Base-by-base conservation (phyloP, 225 moss, liverwort and hornwort genomes). In the Sphagnum tenellum region DNA sequence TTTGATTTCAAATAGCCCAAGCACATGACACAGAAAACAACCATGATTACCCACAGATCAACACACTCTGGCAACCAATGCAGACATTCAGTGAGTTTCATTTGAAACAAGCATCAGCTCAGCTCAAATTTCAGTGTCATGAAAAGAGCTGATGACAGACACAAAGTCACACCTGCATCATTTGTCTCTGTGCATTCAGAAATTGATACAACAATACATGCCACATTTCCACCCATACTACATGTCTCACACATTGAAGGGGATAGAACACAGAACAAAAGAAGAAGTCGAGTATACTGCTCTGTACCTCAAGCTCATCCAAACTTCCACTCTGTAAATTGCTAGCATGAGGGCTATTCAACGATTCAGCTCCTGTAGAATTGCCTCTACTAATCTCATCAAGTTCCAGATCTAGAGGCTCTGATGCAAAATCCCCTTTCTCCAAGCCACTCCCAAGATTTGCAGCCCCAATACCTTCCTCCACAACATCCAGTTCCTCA, bases 291-390 rank as follows among this genome's bases (percentile, higher is more conserved):
- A 71, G 61, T 70, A 73, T 10, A 70, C 72, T 68, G 9, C 69
- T 49, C 78, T 73, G 78, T 64, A 82, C 82, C 82, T 83, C 82
- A 73, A 83, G 68, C 76, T 83, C 82, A 64, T 83, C 82, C 74
- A 68, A 73, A 58, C 70, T 83, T 46, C 82, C 82, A 72, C 76
- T 79, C 11, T 75, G 79, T 59, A 76, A 66, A 60, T 70, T 48
- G 82, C 55, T 69, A 67, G 76, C 12, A 70, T 46, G 45, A 46
- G 61, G 61, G 8, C 61, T 61, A 62, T 57, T 76, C 47, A 73
- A 65, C 11, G 74, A 65, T 44, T 73, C 50, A 66, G 68, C 68
- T 60, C 79, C 76, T 4, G 63, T 44, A 47, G 76, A 61, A 47
- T 47, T 69, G 66, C 76, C 82, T 29, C 29, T 29, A 29, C 29